A percentile compares a stretch with the other conserved stretches of the same genome.
Conservation (phyloP, 768 basidiomycete species). For the Mycena polygramma region DNA sequence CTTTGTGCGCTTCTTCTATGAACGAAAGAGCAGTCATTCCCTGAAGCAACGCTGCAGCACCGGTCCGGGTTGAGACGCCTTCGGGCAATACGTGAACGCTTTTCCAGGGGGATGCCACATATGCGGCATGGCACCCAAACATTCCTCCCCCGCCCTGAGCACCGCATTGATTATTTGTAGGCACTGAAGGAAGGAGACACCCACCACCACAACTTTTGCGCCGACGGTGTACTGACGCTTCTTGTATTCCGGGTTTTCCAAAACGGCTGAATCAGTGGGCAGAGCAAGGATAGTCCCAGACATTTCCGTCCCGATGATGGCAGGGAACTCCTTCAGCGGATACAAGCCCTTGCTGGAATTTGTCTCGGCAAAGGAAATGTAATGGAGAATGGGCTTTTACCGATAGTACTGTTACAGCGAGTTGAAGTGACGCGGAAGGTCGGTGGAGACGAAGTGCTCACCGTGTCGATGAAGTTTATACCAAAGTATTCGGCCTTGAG, state of each 20-base stretch:
- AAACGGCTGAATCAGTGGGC: slow-evolving; percentile 73
- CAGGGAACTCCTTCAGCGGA: slow-evolving; percentile 68
- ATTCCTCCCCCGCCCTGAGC: slow-evolving; percentile 25
- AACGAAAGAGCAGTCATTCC: slow-evolving; percentile 84
- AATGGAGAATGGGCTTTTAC: slow-evolving; percentile 47
- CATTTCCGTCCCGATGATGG: slow-evolving; percentile 81
- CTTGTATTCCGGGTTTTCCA: slow-evolving; percentile 74
- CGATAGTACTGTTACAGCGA: slow-evolving; percentile 68
- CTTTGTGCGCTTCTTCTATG: slow-evolving; percentile 87
- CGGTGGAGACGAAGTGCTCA: neutral
- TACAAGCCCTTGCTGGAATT: slow-evolving; percentile 72
- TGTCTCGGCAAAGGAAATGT: slow-evolving; percentile 5
- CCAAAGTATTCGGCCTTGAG: slow-evolving; percentile 75
- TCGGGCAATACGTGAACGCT: slow-evolving; percentile 75
- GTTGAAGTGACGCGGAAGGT: neutral
- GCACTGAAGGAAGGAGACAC: slow-evolving; percentile 37
- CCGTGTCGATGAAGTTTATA: slow-evolving; percentile 74
- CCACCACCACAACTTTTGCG: slow-evolving; percentile 78
- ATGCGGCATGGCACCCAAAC: slow-evolving; percentile 31
- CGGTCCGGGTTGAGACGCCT: slow-evolving; percentile 67
- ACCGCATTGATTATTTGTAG: neutral
- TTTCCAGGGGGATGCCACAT: slow-evolving; percentile 58
- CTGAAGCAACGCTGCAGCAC: slow-evolving; percentile 78
- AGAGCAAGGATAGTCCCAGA: slow-evolving; percentile 82
- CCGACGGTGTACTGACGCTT: slow-evolving; percentile 76